phyloP scores from a whole-genome alignment of 768 basidiomycete species.

The Xanthoconium stramineum region DNA sequence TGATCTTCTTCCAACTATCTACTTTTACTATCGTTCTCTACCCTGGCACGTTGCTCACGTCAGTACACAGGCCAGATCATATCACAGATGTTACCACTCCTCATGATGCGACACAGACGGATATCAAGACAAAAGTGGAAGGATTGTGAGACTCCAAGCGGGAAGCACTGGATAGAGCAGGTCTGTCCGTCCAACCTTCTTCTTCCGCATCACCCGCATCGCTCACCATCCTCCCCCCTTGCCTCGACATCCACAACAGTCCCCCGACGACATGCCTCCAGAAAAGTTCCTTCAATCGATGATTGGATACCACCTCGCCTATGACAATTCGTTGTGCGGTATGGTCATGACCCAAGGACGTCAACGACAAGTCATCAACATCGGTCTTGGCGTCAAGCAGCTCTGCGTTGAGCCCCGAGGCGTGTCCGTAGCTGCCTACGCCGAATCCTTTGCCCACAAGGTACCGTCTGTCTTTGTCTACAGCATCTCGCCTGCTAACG shows the following conservation, averaged over 20 bases:
- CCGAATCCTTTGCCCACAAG: slow-evolving; percentile 74
- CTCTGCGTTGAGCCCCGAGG: slow-evolving; percentile 60
- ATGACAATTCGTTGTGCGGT: slow-evolving; percentile 67
- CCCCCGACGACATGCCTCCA: slow-evolving; percentile 58
- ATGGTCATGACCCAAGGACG: slow-evolving; percentile 84
- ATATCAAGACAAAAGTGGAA: slow-evolving; percentile 75
- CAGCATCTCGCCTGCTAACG: no score
- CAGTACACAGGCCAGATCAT: slow-evolving; percentile 57
- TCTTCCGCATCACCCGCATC: background rate
- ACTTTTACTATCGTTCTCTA: background rate
- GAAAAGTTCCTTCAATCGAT: slow-evolving; percentile 66
- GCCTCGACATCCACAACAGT: slow-evolving; percentile 28
- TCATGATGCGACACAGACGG: slow-evolving; percentile 84
- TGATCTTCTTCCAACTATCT: no score
- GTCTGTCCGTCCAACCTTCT: slow-evolving; percentile 33
- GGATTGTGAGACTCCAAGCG: slow-evolving; percentile 54
- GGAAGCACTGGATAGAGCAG: slow-evolving; percentile 85
- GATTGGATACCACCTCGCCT: slow-evolving; percentile 77
- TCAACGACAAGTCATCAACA: slow-evolving; percentile 72
- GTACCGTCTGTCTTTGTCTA: slow-evolving; percentile 35
- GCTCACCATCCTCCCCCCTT: background rate
- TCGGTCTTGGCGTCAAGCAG: slow-evolving; percentile 77
- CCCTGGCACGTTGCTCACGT: background rate
- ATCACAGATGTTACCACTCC: slow-evolving; percentile 69
- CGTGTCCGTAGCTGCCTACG: slow-evolving; percentile 57